phyloP scores from a whole-genome alignment of 2,329 filamentous ascomycete genomes.

The Pseudocercospora musae region DNA sequence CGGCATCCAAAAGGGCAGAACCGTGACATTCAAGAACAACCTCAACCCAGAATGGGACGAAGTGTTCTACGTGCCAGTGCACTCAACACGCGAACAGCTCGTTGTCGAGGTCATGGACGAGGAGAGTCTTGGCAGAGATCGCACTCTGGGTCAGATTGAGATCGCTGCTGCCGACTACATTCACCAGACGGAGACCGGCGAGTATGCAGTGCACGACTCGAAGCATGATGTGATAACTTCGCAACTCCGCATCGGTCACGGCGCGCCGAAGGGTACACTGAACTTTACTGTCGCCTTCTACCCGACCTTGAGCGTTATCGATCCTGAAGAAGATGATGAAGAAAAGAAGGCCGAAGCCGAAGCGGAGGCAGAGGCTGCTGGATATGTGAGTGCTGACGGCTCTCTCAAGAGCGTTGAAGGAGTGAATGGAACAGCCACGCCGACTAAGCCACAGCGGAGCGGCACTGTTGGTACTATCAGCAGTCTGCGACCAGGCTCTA shows the following conservation, averaged over 20 bases:
- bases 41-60: conserved; percentile 95
- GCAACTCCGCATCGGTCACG: conserved; percentile 70
- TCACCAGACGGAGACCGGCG: conserved; percentile 70
- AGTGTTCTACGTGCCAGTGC: conserved; percentile 88
- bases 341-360: conserved; percentile 28
- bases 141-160: conserved; percentile 78
- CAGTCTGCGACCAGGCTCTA: conserved; percentile 35
- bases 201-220: conserved; percentile 73
- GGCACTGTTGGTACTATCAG: conserved; percentile 41
- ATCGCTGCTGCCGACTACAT: conserved; percentile 76
- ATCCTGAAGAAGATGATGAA: conserved; percentile 51
- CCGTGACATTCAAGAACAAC: conserved; percentile 94
- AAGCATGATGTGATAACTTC: conserved; percentile 63
- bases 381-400: conserved; percentile 20
- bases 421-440: background rate
- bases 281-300: conserved; percentile 86
- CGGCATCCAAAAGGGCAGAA: conserved; percentile 84
- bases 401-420: conserved; percentile 18
- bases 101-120: conserved; percentile 95
- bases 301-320: conserved; percentile 79
- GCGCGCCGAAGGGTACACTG: conserved; percentile 72
- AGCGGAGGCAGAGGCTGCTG: conserved; percentile 43
- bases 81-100: conserved; percentile 77
- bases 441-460: conserved; percentile 18
- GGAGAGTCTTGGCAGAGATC: conserved; percentile 86